Base-by-base conservation (phyloP, 2,329 filamentous ascomycete genomes). In the Alternaria arbusti region DNA sequence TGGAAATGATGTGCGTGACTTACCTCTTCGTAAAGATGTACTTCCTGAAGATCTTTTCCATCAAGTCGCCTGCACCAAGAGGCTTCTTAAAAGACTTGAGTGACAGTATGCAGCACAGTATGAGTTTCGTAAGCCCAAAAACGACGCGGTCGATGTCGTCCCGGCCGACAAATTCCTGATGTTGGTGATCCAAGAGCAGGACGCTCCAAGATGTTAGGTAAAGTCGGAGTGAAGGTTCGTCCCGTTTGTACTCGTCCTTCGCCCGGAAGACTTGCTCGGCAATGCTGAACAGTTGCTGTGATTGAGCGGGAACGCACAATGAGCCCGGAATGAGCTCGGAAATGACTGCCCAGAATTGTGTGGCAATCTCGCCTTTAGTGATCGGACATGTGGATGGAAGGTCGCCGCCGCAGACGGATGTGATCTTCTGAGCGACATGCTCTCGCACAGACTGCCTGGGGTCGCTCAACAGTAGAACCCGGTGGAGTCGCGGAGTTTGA, bases 1-100 rank as follows among this genome's bases (percentile, higher is more conserved):
- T 25, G 23, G 7, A 11, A 43, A 44, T 8, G 32, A n/a, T n/a
- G 46, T 50, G 28, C 15, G 32, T 8, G 28, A 71, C 70, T n/a
- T 69, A 70, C 70, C 62, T 64, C 40, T 26, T 58, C 10, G 70
- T 68, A 47, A 82, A 81, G 13, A 82, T 66, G 43, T 78, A 81
- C 43, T 74, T 80, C 32, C 57, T 66, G 62, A 79, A 82, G 12
- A 81, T 66, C 11, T 70, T 58, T 22, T 72, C 68, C 55, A 80
- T 73, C 3, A 81, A 63, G 1, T 63, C 28, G 15, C 73, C 68
- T 47, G 71, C 66, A 50, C 78, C 74, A 55, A 81, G 61, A 7
- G 78, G 75, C 57, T 74, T 79, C 64, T 81, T 80, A 70, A 78
- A 79, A 3, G 79, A 80, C 54, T 80, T 81, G 30, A 81, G 59